These are phyloP conservation scores for Syncephalastrum monosporum DNA, from an alignment of 371 early-diverging fungal genomes.

Conservation along the genomic window DNA sequence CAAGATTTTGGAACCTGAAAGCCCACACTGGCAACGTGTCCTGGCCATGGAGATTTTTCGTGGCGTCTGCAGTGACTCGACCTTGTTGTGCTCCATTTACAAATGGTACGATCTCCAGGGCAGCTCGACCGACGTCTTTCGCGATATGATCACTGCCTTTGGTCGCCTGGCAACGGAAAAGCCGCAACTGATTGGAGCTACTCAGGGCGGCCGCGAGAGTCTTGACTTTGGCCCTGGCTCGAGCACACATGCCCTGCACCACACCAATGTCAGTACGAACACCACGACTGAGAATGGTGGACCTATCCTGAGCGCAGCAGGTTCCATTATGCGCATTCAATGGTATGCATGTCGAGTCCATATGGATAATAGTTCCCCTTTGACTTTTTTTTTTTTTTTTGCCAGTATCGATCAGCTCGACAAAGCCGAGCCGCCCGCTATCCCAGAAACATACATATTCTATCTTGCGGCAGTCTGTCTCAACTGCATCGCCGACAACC, in stretches of 20 bases:
- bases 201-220: slow-evolving; percentile 52
- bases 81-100: slow-evolving; percentile 68
- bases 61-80: slow-evolving; percentile 62
- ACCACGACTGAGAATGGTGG: slow-evolving; percentile 7
- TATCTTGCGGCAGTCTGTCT: slow-evolving; percentile 74
- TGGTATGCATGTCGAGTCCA: slow-evolving; percentile 48
- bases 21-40: slow-evolving; percentile 85
- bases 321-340: slow-evolving; percentile 71
- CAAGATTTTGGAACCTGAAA: slow-evolving; percentile 77
- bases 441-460: slow-evolving; percentile 88
- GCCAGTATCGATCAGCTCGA: slow-evolving; percentile 88
- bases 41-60: slow-evolving; percentile 86
- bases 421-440: slow-evolving; percentile 84
- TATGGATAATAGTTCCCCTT: background rate
- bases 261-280: slow-evolving; percentile 2
- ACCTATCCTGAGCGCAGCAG: slow-evolving; percentile 43
- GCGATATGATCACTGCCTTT: slow-evolving; percentile 79
- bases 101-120: slow-evolving; percentile 72
- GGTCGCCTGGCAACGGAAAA: slow-evolving; percentile 80
- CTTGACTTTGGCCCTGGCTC: slow-evolving; percentile 26
- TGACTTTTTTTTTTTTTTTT: background rate
- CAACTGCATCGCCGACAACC: slow-evolving; percentile 67
- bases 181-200: slow-evolving; percentile 64
- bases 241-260: slow-evolving; percentile 5
- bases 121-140: slow-evolving; percentile 74